These are phyloP conservation scores for Oryza nivara DNA, from an alignment of 176 grass and related monocot species.

Conservation along the genomic window DNA sequence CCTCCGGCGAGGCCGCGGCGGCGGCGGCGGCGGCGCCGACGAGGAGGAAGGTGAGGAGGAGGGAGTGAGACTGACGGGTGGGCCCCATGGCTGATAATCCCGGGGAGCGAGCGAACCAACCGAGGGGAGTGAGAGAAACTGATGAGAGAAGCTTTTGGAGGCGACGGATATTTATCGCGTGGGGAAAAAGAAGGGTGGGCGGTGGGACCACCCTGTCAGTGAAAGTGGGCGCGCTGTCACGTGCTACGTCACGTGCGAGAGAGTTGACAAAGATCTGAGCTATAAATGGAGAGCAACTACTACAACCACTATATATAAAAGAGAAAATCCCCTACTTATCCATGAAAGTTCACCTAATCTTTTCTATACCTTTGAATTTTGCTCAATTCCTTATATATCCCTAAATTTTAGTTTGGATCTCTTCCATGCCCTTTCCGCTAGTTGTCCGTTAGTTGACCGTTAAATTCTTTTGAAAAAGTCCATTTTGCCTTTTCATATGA, in stretches of 20 bases:
- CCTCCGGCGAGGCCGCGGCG: conserved; percentile 30
- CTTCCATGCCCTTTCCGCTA: too few relatives aligned
- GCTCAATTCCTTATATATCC: too few relatives aligned
- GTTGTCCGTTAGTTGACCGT: too few relatives aligned
- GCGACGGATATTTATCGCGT: neutral
- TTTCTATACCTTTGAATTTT: too few relatives aligned
- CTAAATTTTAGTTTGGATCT: too few relatives aligned
- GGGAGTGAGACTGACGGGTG: neutral
- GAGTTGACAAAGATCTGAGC: neutral
- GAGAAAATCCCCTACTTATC: too few relatives aligned
- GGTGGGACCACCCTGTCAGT: neutral
- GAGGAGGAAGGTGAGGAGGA: conserved; percentile 34
- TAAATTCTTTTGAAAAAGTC: too few relatives aligned
- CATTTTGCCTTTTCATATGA: too few relatives aligned
- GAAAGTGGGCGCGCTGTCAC: neutral
- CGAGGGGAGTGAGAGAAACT: neutral
- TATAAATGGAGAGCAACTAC: too few relatives aligned
- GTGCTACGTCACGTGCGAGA: too few relatives aligned
- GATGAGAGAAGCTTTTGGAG: neutral
- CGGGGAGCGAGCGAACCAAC: neutral
- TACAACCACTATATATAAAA: too few relatives aligned
- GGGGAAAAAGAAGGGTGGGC: neutral
- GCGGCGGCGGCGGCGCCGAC: neutral
- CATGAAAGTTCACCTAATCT: too few relatives aligned
- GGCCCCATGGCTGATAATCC: conserved; percentile 2